These are phyloP conservation scores for Botrytis pseudocinerea DNA, from an alignment of 2,329 filamentous ascomycete species.

Conservation along the genomic window DNA sequence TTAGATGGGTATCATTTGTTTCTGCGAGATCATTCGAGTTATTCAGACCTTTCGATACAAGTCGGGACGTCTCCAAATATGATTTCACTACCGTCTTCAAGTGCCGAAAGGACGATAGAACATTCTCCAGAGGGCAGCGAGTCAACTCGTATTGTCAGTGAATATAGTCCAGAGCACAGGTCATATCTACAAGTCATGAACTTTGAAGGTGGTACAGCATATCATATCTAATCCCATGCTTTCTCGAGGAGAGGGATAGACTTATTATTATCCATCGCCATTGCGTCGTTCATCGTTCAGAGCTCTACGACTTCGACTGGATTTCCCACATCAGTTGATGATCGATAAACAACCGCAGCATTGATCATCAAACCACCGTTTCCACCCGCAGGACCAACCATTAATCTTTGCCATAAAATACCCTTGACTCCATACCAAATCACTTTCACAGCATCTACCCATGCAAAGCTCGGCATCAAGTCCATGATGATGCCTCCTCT, in stretches of 20 bases:
- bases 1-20: background rate
- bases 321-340: conserved; percentile 51
- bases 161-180: background rate
- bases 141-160: background rate
- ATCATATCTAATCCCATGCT: background rate
- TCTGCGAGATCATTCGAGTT: too few relatives aligned
- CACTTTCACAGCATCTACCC: conserved; percentile 54
- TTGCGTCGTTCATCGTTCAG: conserved; percentile 22
- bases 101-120: background rate
- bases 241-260: background rate
- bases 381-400: conserved; percentile 52
- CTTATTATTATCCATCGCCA: background rate
- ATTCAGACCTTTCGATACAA: background rate
- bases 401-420: conserved; percentile 58
- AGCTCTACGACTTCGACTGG: conserved; percentile 38
- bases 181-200: background rate
- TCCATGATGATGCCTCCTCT: conserved; percentile 42
- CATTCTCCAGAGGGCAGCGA: too few relatives aligned
- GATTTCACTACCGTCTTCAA: background rate
- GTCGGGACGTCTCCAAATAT: background rate
- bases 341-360: conserved; percentile 55
- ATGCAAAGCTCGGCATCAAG: conserved; percentile 40
- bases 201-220: background rate
- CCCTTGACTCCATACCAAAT: conserved; percentile 54
- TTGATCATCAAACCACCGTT: conserved; percentile 59